Evolutionary conservation across 2,329 filamentous ascomycete species (phyloP), one percentile per base, ranked within the genome.

Genomic region (Clonostachys rosea): DNA sequence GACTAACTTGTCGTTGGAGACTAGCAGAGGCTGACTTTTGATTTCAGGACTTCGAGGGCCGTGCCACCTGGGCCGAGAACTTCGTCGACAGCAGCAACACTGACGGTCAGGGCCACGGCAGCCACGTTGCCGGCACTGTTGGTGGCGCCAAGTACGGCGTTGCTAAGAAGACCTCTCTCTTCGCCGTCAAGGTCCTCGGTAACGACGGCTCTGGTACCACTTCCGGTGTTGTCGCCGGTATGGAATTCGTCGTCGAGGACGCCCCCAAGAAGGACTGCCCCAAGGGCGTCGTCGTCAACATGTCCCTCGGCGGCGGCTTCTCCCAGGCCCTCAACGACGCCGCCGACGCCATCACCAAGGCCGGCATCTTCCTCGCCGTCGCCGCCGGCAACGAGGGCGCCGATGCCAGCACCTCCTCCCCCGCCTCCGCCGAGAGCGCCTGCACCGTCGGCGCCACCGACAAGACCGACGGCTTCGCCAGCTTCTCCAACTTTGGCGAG

Each of bases 391-490:
- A 82, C 57, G 62, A 67, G 5, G 65, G 63, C 47, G 54, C 53
- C 16, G 65, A 79, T 50, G 74, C 76, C 2, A 51, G 58, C 16
- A 61, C 62, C 52, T 69, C 57, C 46, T 79, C 75, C 1, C 75
- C 75, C 3, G 73, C 75, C 16, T 76, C 71, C 0, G 72, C 72
- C 54, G 47, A 67, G 4, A 60, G 56, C 24, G 77, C 66, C 35
- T 78, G 78, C 61, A 81, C 77, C 2, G 75, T 80, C n/a, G 77
- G 74, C 18, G 73, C 76, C 18, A 74, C 68, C 33, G 63, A 65
- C 39, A 54, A 47, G 13, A 56, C 52, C 42, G 71, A 78, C 51
- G 54, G 54, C 39, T 61, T 67, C 34, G 66, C 77, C 30, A 61
- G 57, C 42, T 79, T 70, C 66, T 79, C 75, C 59, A 81, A 81